Evolutionary conservation across 2,329 filamentous ascomycete genomes (phyloP), one percentile per base, ranked within the genome.

Genomic region (Botryotinia convoluta): DNA sequence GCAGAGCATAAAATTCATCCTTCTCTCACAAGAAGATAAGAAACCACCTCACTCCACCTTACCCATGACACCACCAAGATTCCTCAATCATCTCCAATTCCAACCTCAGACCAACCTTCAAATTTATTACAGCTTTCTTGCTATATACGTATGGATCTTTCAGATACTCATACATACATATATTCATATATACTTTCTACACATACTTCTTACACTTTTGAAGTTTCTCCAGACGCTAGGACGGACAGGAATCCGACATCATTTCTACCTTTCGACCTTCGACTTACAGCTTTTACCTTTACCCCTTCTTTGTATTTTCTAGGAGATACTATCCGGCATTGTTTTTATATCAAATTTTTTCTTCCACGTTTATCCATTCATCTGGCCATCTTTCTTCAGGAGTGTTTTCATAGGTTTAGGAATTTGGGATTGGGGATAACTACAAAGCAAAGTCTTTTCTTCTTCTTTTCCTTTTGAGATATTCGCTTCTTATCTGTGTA

Each of bases 291-390:
- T 42, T 57, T 22, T 20, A 68, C 14, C 60, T n/a, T 62, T n/a
- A 67, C 39, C 35, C 61, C 62, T 54, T 51, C 57, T 37, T 26
- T 60, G 54, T 72, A 62, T 61, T 37, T 73, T 69, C 65, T 69
- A 42, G 65, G 65, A 69, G 65, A 69, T 57, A 69, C 35, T 57
- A 69, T 57, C 65, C 48, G 37, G 65, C 29, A 35, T 42, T 59
- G 48, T 57, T 69, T 68, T 69, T 69, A 69, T 69, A 69, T 45
- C 61, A 22, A 45, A 14, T 18, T 20, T 22, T 57, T 42, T 29
- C 12, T 32, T 57, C 54, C 37, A 16, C 5, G n/a, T 61, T 37
- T 26, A 18, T n/a, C 59, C n/a, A 59, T 59, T 16, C 35, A n/a
- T 61, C 37, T 35, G 35, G 22, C 22, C 59, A 61, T 37, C 35